phyloP scores from a whole-genome alignment of 2,329 filamentous ascomycete species.

The Anisogramma anomala region DNA sequence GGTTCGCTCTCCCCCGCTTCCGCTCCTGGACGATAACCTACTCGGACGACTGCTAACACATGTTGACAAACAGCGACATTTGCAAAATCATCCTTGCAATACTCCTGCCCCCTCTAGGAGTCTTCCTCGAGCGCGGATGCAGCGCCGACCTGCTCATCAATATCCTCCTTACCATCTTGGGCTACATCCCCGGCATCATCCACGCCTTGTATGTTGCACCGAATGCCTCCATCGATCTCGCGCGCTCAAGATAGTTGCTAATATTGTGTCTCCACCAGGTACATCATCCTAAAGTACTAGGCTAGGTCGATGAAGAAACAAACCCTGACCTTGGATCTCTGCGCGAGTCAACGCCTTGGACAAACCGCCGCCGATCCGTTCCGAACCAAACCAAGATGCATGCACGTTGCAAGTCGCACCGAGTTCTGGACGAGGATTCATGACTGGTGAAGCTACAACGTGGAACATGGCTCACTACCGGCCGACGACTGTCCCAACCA shows the following conservation, averaged over 20 bases:
- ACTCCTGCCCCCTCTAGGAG: conserved; percentile 79
- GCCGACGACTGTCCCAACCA: too few relatives aligned
- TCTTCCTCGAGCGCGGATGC: conserved; percentile 90
- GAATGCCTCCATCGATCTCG: neutral
- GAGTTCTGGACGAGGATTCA: too few relatives aligned
- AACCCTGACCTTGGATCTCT: neutral
- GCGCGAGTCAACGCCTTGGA: neutral
- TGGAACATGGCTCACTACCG: too few relatives aligned
- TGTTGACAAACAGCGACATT: conserved; percentile 32
- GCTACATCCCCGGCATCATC: conserved; percentile 70
- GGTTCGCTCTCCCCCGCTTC: conserved; percentile 29
- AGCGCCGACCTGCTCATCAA: conserved; percentile 83
- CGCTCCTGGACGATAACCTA: neutral
- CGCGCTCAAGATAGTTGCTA: neutral
- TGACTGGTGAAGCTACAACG: too few relatives aligned
- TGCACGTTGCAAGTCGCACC: too few relatives aligned
- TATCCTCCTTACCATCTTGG: conserved; percentile 71
- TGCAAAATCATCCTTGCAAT: conserved; percentile 73
- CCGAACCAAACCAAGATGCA: too few relatives aligned
- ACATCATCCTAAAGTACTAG: conserved; percentile 87
- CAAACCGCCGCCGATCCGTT: neutral
- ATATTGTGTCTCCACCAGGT: conserved; percentile 23
- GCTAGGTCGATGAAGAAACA: neutral
- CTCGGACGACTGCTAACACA: neutral
- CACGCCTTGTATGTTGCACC: conserved; percentile 59